A percentile compares a stretch with the other conserved stretches of the same genome.
Conservation (phyloP, 2,329 filamentous ascomycete genomes). For the Verticillium albo-atrum region DNA sequence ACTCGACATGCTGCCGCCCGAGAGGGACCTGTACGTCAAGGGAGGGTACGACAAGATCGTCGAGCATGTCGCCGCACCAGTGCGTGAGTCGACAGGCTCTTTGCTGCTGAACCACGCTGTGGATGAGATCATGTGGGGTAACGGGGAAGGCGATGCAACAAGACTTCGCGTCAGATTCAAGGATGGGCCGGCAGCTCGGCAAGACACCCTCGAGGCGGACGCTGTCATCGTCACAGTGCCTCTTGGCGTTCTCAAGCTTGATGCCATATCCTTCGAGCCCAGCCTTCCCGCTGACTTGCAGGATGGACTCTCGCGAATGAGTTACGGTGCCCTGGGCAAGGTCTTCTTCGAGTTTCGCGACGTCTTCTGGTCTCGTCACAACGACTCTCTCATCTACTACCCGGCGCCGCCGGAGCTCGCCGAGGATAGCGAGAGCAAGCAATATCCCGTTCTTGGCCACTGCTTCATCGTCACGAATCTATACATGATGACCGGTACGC, state of each 20-base stretch:
- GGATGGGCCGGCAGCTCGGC: not conserved
- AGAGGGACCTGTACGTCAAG: constrained; percentile 1
- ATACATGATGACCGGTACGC: not conserved
- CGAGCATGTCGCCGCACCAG: not conserved
- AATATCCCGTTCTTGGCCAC: not conserved
- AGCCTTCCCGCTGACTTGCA: not conserved
- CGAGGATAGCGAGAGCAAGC: not conserved
- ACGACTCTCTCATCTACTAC: constrained; percentile 1
- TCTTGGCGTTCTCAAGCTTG: not conserved
- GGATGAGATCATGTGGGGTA: not conserved
- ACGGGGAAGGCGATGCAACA: not conserved
- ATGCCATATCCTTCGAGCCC: not conserved
- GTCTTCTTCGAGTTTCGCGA: constrained; percentile 4
- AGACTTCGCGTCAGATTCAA: too few species aligned
- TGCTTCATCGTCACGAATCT: not conserved
- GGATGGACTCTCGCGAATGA: not conserved
- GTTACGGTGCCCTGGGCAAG: not conserved
- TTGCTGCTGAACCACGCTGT: not conserved
- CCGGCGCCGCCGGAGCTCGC: not conserved
- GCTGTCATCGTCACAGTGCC: not conserved
- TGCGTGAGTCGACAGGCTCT: not conserved
- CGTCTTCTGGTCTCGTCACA: constrained; percentile 2
- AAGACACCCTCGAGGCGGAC: not conserved
- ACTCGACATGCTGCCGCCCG: not conserved
- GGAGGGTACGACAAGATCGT: constrained; percentile 1